Percentiles rank a stretch among this genome's conserved stretches.
Conservation (phyloP, 768 basidiomycete species). For the Candolleomyces aberdarensis region DNA sequence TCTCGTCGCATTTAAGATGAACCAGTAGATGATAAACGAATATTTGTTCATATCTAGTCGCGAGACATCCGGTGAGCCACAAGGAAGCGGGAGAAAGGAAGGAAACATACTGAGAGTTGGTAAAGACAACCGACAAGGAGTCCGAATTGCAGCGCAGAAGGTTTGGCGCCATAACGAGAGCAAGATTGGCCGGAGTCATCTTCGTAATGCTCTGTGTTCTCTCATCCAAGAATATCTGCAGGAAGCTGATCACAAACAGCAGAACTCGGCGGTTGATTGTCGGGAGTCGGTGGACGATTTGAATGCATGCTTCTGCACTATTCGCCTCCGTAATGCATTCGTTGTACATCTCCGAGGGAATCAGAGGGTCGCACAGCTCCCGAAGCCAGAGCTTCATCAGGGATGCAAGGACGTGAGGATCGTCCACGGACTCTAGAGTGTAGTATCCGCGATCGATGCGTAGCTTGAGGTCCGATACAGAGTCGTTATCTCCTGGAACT, state of each 20-base stretch:
- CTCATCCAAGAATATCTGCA: constrained; percentile 85
- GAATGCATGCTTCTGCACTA: constrained; percentile 66
- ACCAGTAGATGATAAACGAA: constrained; percentile 85
- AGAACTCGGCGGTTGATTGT: constrained; percentile 85
- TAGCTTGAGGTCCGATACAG: constrained; percentile 83
- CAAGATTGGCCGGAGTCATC: constrained; percentile 88
- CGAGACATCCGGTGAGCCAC: constrained; percentile 4
- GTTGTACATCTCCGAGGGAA: constrained; percentile 90
- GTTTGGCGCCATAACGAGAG: constrained; percentile 91
- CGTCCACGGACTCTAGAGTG: constrained; percentile 84
- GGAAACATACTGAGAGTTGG: constrained; percentile 77
- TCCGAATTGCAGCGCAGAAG: constrained; percentile 82
- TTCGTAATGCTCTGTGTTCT: constrained; percentile 71
- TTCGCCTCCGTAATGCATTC: constrained; percentile 74
- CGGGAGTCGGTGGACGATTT: constrained; percentile 74
- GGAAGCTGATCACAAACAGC: constrained; percentile 85
- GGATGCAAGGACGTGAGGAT: constrained; percentile 87
- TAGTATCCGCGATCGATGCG: constrained; percentile 91
- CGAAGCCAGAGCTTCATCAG: constrained; percentile 92
- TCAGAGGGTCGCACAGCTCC: constrained; percentile 87
- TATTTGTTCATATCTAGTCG: constrained; percentile 76
- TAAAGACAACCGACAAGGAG: constrained; percentile 86
- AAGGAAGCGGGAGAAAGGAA: neutral
- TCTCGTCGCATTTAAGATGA: constrained; percentile 69
- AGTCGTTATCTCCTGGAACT: constrained; percentile 86